These are phyloP conservation scores for Prunus armeniaca DNA, from an alignment of 306 rosid species.

Conservation along the genomic window DNA sequence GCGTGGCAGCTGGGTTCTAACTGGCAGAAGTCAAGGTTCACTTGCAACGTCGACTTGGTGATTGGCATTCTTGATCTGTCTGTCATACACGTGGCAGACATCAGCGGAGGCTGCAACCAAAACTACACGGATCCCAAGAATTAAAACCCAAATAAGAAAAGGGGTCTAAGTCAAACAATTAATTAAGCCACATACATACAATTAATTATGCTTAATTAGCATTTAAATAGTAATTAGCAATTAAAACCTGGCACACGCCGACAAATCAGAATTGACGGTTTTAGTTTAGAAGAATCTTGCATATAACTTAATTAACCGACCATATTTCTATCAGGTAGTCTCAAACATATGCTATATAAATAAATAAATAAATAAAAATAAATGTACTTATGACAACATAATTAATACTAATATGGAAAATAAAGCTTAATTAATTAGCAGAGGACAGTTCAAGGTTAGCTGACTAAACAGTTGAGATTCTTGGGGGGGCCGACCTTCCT, in stretches of 20 bases:
- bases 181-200: slow-evolving; percentile 22
- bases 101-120: slow-evolving; percentile 33
- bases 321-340: slow-evolving; percentile 35
- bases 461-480: slow-evolving; percentile 54
- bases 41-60: neutral
- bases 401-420: neutral
- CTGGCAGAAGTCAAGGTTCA: slow-evolving; percentile 22
- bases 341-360: slow-evolving; percentile 30
- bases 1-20: slow-evolving; percentile 23
- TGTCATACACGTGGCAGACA: slow-evolving; percentile 51
- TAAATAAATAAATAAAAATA: too few relatives aligned
- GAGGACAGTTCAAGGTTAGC: slow-evolving; percentile 45
- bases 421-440: slow-evolving; percentile 10
- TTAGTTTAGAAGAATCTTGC: slow-evolving; percentile 28
- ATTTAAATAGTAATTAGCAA: slow-evolving; percentile 4
- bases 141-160: too few relatives aligned
- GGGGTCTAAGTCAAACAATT: slow-evolving; percentile 47
- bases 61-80: slow-evolving; percentile 11
- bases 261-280: slow-evolving; percentile 59
- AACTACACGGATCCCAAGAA: neutral
- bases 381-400: neutral
- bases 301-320: slow-evolving; percentile 36
- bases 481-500: slow-evolving; percentile 42
- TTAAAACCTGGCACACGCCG: slow-evolving; percentile 38
- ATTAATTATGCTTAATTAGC: neutral